Conservation (phyloP, 2,329 filamentous ascomycete genomes). For the Emmonsiellopsis sp. region DNA sequence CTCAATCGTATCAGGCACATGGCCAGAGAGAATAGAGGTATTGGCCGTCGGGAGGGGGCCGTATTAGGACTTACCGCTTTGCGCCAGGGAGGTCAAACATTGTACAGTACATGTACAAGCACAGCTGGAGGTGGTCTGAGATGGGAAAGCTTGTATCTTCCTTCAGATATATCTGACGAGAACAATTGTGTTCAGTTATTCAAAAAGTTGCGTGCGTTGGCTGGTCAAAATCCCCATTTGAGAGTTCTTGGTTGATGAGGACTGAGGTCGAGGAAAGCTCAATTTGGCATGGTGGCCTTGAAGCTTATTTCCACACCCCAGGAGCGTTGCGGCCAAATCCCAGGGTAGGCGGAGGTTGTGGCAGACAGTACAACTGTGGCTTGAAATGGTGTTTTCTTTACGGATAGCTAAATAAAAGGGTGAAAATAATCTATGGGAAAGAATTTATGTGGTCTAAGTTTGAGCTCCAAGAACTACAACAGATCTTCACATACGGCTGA, state of each 20-base stretch:
- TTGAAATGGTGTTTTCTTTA: no score
- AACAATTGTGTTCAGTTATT: background rate
- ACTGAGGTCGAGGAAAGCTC: background rate
- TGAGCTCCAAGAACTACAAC: no score
- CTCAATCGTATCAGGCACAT: background rate
- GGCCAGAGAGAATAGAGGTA: background rate
- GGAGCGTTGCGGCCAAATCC: background rate
- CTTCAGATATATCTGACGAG: background rate
- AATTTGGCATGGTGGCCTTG: background rate
- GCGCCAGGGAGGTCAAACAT: constrained; percentile 5
- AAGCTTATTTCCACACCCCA: background rate
- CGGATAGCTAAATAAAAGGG: no score
- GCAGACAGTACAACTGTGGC: no score
- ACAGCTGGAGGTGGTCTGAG: no score
- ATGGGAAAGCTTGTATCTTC: background rate
- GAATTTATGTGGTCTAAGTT: no score
- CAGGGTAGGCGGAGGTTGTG: background rate
- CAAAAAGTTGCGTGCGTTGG: background rate
- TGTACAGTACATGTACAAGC: background rate
- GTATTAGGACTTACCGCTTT: constrained; percentile 2
- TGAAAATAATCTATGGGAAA: no score
- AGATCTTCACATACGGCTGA: no score
- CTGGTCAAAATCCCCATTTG: background rate
- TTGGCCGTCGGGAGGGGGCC: background rate
- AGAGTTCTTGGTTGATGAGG: background rate